Conservation (phyloP, 176 grass and related monocot species). For the Dendrocalamus sinicus region DNA sequence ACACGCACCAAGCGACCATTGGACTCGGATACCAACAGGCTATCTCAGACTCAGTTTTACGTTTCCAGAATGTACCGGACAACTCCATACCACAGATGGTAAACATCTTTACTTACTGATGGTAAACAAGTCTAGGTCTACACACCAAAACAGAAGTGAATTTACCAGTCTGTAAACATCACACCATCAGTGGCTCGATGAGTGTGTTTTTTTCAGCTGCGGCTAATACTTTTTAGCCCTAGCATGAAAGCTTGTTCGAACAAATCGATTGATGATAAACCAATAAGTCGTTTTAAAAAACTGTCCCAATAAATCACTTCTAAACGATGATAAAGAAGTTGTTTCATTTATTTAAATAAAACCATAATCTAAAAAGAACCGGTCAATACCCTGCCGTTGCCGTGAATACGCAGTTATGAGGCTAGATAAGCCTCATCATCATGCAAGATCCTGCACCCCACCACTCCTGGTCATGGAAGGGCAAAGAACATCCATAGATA, state of each 20-base stretch:
- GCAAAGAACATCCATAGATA: neutral
- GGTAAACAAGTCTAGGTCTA: neutral
- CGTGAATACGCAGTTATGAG: neutral
- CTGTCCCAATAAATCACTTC: no score
- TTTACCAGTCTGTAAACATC: neutral
- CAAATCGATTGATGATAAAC: no score
- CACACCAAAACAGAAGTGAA: neutral
- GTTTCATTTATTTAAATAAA: no score
- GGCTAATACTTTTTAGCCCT: no score
- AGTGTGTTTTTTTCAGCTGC: no score
- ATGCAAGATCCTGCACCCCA: neutral
- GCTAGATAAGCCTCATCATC: neutral
- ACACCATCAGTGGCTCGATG: neutral
- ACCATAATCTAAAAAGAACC: no score
- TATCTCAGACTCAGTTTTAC: neutral
- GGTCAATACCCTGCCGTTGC: no score
- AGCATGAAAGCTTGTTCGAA: no score
- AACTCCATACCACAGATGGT: neutral
- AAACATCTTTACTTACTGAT: neutral
- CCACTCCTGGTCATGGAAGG: neutral
- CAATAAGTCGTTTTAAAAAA: no score
- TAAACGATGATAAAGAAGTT: no score
- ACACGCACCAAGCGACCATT: neutral
- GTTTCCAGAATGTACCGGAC: neutral
- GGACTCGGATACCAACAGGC: neutral